These are phyloP conservation scores for Paramarasmius palmivorus DNA, from an alignment of 1,284 basidiomycete species.

Conservation along the genomic window DNA sequence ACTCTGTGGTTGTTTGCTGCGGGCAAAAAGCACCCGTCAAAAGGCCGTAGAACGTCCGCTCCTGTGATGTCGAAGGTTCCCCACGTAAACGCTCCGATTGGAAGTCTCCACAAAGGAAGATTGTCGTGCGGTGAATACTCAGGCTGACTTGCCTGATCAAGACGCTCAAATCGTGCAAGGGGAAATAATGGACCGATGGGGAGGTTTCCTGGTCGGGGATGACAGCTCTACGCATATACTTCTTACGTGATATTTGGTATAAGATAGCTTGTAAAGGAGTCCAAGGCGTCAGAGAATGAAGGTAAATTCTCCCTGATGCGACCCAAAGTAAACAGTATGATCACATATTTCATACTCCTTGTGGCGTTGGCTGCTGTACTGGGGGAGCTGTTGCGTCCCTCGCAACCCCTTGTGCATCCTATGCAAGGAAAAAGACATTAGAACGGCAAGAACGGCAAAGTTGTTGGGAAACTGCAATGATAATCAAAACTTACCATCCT, in stretches of 20 bases:
- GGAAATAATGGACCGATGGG: too few species aligned
- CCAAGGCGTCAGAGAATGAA: neutral
- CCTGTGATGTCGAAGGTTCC: too few species aligned
- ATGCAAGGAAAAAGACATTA: slow-evolving; percentile 3
- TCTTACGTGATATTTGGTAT: neutral
- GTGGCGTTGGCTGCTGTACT: slow-evolving; percentile 52
- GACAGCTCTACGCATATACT: neutral
- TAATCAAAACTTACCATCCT: slow-evolving; percentile 55
- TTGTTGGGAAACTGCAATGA: slow-evolving; percentile 9
- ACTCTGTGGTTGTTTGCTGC: too few species aligned
- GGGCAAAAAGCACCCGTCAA: too few species aligned
- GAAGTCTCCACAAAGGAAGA: too few species aligned
- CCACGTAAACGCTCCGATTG: too few species aligned
- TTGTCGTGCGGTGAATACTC: too few species aligned
- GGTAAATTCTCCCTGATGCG: neutral
- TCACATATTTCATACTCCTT: slow-evolving; percentile 38
- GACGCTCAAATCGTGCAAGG: too few species aligned
- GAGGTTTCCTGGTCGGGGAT: too few species aligned
- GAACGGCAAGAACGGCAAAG: slow-evolving; percentile 1
- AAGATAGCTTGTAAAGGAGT: neutral
- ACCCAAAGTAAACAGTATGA: neutral
- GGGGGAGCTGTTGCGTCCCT: slow-evolving; percentile 36
- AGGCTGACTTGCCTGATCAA: too few species aligned
- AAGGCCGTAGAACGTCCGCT: too few species aligned
- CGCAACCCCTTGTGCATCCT: slow-evolving; percentile 49